Conservation (phyloP, 805 yeast species). For the Candida peoriensis region DNA sequence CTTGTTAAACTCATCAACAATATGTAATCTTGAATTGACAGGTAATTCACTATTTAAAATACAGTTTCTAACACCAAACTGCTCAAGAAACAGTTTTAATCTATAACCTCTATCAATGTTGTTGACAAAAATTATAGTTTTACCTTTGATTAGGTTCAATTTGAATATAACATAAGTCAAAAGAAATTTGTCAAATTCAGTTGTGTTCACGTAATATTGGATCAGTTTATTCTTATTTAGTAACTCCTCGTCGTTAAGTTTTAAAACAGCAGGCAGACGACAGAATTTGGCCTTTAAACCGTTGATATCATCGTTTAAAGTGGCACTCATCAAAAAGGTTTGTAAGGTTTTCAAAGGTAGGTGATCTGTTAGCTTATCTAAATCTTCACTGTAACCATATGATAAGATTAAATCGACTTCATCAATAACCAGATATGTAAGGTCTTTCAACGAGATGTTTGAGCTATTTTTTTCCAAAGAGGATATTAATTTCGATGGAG, state of each 20-base stretch:
- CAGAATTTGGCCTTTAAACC: slow-evolving; percentile 74
- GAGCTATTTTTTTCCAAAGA: slow-evolving; percentile 44
- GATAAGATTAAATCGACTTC: slow-evolving; percentile 90
- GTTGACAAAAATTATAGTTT: slow-evolving; percentile 85
- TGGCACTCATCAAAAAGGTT: slow-evolving; percentile 94
- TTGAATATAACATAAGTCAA: slow-evolving; percentile 90
- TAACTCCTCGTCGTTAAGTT: slow-evolving; percentile 66
- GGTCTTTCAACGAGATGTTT: slow-evolving; percentile 45
- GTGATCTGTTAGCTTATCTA: slow-evolving; percentile 54
- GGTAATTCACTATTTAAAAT: slow-evolving; percentile 92
- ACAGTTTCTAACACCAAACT: slow-evolving; percentile 87
- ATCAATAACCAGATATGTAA: slow-evolving; percentile 79
- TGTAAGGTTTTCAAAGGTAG: slow-evolving; percentile 76
- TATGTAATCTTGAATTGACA: slow-evolving; percentile 85
- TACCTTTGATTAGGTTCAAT: slow-evolving; percentile 82
- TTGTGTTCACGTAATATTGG: slow-evolving; percentile 82
- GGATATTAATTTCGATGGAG: slow-evolving; percentile 74
- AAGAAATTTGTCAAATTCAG: slow-evolving; percentile 88
- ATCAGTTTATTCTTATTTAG: slow-evolving; percentile 52
- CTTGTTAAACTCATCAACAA: slow-evolving; percentile 92
- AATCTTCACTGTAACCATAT: slow-evolving; percentile 87
- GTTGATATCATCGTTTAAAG: slow-evolving; percentile 81
- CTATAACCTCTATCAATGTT: slow-evolving; percentile 94
- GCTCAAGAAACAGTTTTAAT: slow-evolving; percentile 84
- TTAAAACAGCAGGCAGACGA: slow-evolving; percentile 74